Evolutionary conservation across 352 stramenopile genomes (phyloP).

Genomic region (Phytophthora melonis): DNA sequence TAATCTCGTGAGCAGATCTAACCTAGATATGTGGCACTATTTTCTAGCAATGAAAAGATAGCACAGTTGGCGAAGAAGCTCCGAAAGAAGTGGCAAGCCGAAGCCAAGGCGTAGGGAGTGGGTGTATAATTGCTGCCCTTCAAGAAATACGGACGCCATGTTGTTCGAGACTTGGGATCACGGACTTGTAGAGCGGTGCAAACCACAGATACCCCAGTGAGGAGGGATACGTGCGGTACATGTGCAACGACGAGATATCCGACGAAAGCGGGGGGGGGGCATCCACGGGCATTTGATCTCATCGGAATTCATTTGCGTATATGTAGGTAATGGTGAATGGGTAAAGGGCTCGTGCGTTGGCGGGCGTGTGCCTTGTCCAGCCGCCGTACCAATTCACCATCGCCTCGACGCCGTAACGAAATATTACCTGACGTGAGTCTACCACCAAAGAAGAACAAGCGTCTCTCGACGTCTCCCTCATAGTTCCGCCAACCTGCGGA

Average conservation of each 20-base stretch:
- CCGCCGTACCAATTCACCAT: neutral
- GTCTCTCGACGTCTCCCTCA: neutral
- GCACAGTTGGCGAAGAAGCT: conserved; percentile 64
- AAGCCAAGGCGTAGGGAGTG: conserved; percentile 45
- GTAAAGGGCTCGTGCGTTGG: conserved; percentile 1
- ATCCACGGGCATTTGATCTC: conserved; percentile 4
- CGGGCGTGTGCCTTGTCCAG: neutral
- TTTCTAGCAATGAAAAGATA: conserved; percentile 65
- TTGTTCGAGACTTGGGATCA: conserved; percentile 20
- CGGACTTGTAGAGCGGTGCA: conserved; percentile 19
- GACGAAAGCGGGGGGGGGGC: neutral
- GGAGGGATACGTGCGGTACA: conserved; percentile 10
- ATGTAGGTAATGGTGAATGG: conserved; percentile 15
- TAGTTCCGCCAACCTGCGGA: neutral
- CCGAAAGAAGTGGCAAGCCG: conserved; percentile 84
- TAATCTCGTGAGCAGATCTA: neutral
- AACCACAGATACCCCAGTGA: conserved; percentile 6
- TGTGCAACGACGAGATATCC: conserved; percentile 17
- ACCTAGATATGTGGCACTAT: neutral
- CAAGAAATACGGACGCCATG: conserved; percentile 4
- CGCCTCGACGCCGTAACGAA: conserved; percentile 19
- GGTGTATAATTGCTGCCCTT: conserved; percentile 8
- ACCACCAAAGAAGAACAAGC: neutral
- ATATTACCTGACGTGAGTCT: conserved; percentile 16
- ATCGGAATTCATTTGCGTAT: conserved; percentile 23